Evolutionary conservation across 257 asterid genomes (phyloP).

Genomic region (Ehretia macrophylla): DNA sequence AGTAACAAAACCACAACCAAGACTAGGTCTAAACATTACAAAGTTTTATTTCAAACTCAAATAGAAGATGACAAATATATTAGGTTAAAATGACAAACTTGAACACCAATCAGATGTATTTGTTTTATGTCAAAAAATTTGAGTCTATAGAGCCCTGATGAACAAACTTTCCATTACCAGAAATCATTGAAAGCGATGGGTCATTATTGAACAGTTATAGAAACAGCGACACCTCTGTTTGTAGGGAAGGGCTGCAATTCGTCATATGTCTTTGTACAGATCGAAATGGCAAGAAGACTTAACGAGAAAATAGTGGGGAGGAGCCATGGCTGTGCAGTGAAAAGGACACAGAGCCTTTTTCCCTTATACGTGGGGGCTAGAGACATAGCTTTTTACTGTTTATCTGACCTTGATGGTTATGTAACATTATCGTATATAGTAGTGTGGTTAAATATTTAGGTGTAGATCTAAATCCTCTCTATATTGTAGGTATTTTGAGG

Average conservation of each 20-base stretch:
- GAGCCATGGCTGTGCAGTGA: not conserved
- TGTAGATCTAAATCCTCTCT: not conserved
- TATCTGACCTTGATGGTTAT: slow-evolving; percentile 9
- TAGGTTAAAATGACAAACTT: too few relatives aligned
- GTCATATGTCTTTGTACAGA: not conserved
- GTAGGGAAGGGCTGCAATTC: not conserved
- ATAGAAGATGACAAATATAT: too few relatives aligned
- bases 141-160: not conserved
- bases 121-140: too few relatives aligned
- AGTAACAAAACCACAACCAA: too few relatives aligned
- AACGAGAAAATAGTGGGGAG: not conserved
- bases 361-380: not conserved
- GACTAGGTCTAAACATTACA: not conserved
- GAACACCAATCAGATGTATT: too few relatives aligned
- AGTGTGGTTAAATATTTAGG: not conserved
- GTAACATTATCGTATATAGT: not conserved
- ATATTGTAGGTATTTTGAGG: not conserved
- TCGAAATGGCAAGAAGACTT: too few relatives aligned
- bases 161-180: not conserved
- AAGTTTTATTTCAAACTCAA: too few relatives aligned
- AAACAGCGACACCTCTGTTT: slow-evolving; percentile 3
- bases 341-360: not conserved
- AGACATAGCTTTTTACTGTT: not conserved
- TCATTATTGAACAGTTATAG: not conserved
- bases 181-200: slow-evolving; percentile 12